These are phyloP conservation scores for Phylloporus scabripes DNA, from an alignment of 768 basidiomycete species.

Conservation along the genomic window DNA sequence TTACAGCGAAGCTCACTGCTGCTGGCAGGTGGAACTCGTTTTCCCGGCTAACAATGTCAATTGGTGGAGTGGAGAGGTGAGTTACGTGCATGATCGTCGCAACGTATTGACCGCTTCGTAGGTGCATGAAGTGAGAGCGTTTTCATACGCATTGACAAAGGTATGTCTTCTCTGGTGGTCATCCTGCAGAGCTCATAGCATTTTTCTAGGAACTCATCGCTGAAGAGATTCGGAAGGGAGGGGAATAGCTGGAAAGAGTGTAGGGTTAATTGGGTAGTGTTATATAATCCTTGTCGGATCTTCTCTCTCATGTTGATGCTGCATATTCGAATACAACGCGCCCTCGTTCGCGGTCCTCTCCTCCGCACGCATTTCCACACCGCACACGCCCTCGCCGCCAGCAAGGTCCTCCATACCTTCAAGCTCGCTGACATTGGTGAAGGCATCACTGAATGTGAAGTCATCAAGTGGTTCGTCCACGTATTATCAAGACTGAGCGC, in stretches of 20 bases:
- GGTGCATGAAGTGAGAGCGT: not conserved
- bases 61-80: not conserved
- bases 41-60: not conserved
- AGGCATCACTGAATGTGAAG: constrained; percentile 87
- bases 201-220: not conserved
- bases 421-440: constrained; percentile 85
- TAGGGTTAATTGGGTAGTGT: not conserved
- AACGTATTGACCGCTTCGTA: not conserved
- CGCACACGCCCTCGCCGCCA: constrained; percentile 26
- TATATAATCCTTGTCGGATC: not conserved
- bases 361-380: constrained; percentile 36
- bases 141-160: not conserved
- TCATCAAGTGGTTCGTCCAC: constrained; percentile 70
- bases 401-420: constrained; percentile 51
- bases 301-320: constrained; percentile 1
- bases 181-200: not conserved
- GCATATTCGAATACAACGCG: constrained; percentile 14
- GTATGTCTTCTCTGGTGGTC: not conserved
- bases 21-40: not conserved
- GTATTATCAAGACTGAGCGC: not conserved
- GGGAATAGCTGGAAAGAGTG: too few species aligned
- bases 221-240: not conserved
- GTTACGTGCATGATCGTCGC: not conserved
- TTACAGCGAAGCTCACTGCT: not conserved
- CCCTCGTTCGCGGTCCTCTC: constrained; percentile 23